Evolutionary conservation across 1,139 yeast genomes (phyloP).

Genomic region (Schwanniomyces etchellsii): DNA sequence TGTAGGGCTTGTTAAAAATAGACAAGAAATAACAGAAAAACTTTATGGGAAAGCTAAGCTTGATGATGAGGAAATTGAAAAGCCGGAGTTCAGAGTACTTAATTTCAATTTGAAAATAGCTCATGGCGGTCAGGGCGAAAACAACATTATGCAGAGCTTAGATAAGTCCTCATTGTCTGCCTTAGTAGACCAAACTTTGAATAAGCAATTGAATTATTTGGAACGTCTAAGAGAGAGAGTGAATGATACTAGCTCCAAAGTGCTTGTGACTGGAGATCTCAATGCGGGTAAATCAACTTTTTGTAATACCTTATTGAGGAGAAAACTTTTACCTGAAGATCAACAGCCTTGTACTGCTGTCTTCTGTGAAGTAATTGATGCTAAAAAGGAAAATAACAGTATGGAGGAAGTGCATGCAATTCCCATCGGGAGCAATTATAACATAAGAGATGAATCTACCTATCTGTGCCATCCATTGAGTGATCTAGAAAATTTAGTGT

Average conservation of each 20-base stretch:
- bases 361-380: conserved; percentile 90
- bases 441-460: conserved; percentile 58
- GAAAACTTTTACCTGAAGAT: conserved; percentile 84
- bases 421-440: conserved; percentile 54
- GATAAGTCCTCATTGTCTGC: conserved; percentile 64
- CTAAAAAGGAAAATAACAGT: conserved; percentile 60
- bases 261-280: conserved; percentile 92
- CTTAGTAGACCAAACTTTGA: conserved; percentile 58
- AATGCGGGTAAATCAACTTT: conserved; percentile 96
- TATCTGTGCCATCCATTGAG: conserved; percentile 51
- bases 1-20: conserved; percentile 46
- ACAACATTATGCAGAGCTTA: conserved; percentile 44
- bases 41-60: conserved; percentile 26
- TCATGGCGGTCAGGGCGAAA: conserved; percentile 29
- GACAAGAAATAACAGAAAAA: conserved; percentile 20
- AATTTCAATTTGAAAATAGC: conserved; percentile 54
- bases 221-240: conserved; percentile 74
- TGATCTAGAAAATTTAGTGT: conserved; percentile 65
- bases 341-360: conserved; percentile 98
- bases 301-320: conserved; percentile 81
- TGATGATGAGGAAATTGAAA: conserved; percentile 14
- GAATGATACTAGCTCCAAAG: conserved; percentile 89
- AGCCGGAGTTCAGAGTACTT: conserved; percentile 52
- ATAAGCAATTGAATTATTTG: conserved; percentile 62
- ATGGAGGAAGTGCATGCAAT: conserved; percentile 93